These are phyloP conservation scores for Yueomyces sp. DNA, from an alignment of 1,139 yeast species.

Conservation along the genomic window DNA sequence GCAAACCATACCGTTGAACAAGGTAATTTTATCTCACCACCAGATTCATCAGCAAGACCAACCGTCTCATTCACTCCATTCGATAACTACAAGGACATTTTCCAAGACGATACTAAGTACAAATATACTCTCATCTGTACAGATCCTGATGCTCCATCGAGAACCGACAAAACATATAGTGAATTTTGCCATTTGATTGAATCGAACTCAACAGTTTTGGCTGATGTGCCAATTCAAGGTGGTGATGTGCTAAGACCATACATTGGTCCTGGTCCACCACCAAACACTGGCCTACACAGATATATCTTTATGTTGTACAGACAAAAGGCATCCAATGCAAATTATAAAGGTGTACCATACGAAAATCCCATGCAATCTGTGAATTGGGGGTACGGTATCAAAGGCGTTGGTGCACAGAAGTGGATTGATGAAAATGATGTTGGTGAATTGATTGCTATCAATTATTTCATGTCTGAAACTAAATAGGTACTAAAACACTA, in stretches of 20 bases:
- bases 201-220: conserved; percentile 3
- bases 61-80: not conserved
- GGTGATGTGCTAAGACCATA: conserved; percentile 32
- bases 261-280: conserved; percentile 78
- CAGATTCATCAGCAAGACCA: not conserved
- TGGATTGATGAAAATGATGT: conserved; percentile 55
- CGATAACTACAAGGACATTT: not conserved
- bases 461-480: too few relatives aligned
- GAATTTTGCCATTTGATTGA: conserved; percentile 74
- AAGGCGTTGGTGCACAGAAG: conserved; percentile 61
- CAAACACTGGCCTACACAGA: conserved; percentile 69
- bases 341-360: conserved; percentile 9
- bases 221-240: not conserved
- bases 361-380: conserved; percentile 36
- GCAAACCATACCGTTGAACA: not conserved
- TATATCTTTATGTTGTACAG: conserved; percentile 66
- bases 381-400: conserved; percentile 71
- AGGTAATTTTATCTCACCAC: not conserved
- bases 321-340: conserved; percentile 30
- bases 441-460: conserved; percentile 7
- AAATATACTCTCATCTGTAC: conserved; percentile 26
- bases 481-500: too few relatives aligned
- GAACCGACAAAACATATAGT: conserved; percentile 73
- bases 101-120: not conserved
- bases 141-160: conserved; percentile 90